Conservation (phyloP, 441 rosid species). For the California macrophylla region DNA sequence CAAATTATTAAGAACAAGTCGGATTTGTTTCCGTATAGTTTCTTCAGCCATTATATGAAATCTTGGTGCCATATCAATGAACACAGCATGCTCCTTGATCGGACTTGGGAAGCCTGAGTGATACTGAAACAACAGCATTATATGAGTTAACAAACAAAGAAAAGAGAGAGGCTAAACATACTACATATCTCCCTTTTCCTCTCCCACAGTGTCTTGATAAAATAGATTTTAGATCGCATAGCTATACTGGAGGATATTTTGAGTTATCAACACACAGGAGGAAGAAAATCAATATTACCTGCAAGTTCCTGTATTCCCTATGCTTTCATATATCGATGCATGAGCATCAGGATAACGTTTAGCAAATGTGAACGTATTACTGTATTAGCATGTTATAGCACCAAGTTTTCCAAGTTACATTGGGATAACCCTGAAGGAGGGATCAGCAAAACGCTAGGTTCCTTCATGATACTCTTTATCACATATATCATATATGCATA, state of each 20-base stretch:
- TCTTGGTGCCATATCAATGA: conserved; percentile 84
- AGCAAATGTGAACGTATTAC: not conserved
- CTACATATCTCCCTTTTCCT: not conserved
- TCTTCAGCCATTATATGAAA: conserved; percentile 74
- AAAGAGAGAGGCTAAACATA: not conserved
- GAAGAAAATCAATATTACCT: not conserved
- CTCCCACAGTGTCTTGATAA: not conserved
- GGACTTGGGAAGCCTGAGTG: conserved; percentile 67
- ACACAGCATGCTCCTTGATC: conserved; percentile 73
- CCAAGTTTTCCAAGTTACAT: not conserved
- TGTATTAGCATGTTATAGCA: conserved; percentile 3
- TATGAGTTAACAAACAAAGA: not conserved
- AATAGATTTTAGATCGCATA: not conserved
- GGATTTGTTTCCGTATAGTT: conserved; percentile 69
- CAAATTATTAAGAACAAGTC: conserved; percentile 56
- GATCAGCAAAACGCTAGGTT: not conserved
- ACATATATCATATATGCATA: conserved; percentile 22
- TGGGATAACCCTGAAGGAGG: not conserved
- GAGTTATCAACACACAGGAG: not conserved
- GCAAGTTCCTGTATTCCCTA: not conserved
- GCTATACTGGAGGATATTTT: not conserved
- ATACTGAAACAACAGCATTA: conserved; percentile 43
- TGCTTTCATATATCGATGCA: not conserved
- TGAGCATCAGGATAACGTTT: not conserved
- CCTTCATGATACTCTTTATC: not conserved